Base-by-base conservation (phyloP, 345 rosid genomes). In the Gossypium longicalyx region DNA sequence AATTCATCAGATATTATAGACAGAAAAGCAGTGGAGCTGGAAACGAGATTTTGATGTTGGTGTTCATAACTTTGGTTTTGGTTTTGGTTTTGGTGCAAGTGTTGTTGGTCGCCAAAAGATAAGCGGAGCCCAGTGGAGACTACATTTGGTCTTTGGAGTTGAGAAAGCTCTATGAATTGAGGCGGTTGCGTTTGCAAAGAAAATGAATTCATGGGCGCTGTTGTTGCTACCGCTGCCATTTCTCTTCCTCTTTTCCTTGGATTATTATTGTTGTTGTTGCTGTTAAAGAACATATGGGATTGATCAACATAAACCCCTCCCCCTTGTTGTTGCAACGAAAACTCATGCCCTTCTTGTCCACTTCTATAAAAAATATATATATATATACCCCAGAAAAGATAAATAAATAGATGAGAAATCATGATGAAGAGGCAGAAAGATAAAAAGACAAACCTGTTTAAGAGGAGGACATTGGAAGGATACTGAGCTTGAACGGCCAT, bases 401-500 rank as follows among this genome's bases (percentile, higher is more conserved):
- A 44, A 48, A 56, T 63, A 52, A 45, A 19, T 19, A 48, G 17
- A 77, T 34, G 57, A 20, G 20, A 41, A 20, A 13, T 27, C 16
- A 45, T 2, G 19, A 38, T 41, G 23, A n/a, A 17, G 19, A 45
- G 7, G 22, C 2, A 62, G 7, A 38, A 6, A 62, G 0, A 56
- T 16, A 71, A 51, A 19, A 59, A 43, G 61, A 19, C 43, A 61
- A 62, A 89, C 94, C 89, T 90, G 87, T 90, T 88, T 71, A 93
- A 83, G 74, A 93, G 86, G 70, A 93, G 91, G 76, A 86, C 69
- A 75, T 91, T 93, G 2, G 94, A 89, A 70, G 93, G 96, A 80
- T 92, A 91, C 75, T 88, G 96, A 87, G 96, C 90, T 83, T 93
- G 96, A 77, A 93, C 89, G 56, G 97, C 97, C 97, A 93, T 92